phyloP scores from a whole-genome alignment of 805 yeast genomes.

The Myxozyma geophila region DNA sequence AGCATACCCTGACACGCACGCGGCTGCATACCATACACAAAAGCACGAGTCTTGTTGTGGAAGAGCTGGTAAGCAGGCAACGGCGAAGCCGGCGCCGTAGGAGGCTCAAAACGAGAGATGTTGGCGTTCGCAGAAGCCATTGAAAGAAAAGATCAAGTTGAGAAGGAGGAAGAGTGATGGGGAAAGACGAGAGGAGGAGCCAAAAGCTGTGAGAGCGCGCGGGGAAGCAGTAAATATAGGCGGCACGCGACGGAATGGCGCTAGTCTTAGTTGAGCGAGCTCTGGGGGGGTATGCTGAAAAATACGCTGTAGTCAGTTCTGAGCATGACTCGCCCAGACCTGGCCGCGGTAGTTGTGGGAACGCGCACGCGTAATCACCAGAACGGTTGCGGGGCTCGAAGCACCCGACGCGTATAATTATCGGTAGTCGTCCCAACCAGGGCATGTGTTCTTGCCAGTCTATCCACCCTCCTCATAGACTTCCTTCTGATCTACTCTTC shows the following conservation, averaged over 20 bases:
- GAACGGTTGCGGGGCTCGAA: constrained; percentile 1
- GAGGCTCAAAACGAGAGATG: constrained; percentile 43
- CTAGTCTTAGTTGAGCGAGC: constrained; percentile 9
- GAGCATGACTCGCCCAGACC: constrained; percentile 17
- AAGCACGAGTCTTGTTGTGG: constrained; percentile 52
- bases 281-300: constrained; percentile 9
- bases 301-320: constrained; percentile 4
- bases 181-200: constrained; percentile 2
- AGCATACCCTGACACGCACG: constrained; percentile 57
- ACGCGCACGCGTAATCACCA: constrained; percentile 11
- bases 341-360: constrained; percentile 7
- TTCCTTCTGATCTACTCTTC: not conserved
- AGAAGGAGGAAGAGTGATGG: constrained; percentile 1
- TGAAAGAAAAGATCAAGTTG: not conserved
- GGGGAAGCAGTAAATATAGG: constrained; percentile 14
- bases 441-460: not conserved
- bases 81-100: constrained; percentile 42
- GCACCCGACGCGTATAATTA: constrained; percentile 8
- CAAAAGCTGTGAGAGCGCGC: not conserved
- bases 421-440: not conserved
- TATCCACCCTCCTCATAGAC: constrained; percentile 4
- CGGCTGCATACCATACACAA: constrained; percentile 53
- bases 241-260: constrained; percentile 8
- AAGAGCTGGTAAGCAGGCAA: constrained; percentile 48
- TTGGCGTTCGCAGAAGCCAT: constrained; percentile 36